Evolutionary conservation across 495 filamentous ascomycete species (phyloP), one percentile per base, ranked within the genome.

Genomic region (Rhizodiscina lignyota): DNA sequence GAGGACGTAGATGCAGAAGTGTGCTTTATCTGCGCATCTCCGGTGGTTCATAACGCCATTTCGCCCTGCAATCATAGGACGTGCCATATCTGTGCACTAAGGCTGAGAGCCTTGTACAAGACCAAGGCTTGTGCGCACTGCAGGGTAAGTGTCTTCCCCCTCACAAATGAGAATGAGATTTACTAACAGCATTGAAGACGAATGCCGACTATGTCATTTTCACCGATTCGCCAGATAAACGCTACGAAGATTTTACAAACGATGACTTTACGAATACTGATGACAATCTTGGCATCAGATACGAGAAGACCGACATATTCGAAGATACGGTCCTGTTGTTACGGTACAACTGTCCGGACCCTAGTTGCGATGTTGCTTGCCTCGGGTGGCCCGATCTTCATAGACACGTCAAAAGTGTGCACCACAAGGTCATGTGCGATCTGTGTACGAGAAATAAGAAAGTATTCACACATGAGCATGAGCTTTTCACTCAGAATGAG

Each of bases 401-500:
- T 55, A 70, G 79, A 32, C 89, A 99, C 64, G 86, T 94, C 23
- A 79, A 74, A 44, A 63, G 48, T 26, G 69, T 69, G 22, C 89
- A 99, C 61, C 61, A 77, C 40, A 89, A 79, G 57, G 72, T 80
- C 49, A 83, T 99, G 76, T 99, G 89, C 57, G 84, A 94, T 55
- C 67, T 96, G 12, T 99, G 89, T 54, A 87, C 84, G 1, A 60
- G 82, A 24, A 81, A 94, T 57, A 96, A 99, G 61, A 94, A 94
- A 43, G 85, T 94, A 24, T 99, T 99, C 43, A 94, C 89, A 0
- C 91, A 96, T 53, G 89, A 99, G 56, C 89, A 99, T 49, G 82
- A 82, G 17, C 65, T 99, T n/a, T 94, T 94, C 49, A 79, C 80
- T 3, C 58, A 64, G n/a, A 67, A 73, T 34, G 80, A 86, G 44